Conservation (phyloP, 2,329 filamentous ascomycete species). For the Pleomassaria siparia region DNA sequence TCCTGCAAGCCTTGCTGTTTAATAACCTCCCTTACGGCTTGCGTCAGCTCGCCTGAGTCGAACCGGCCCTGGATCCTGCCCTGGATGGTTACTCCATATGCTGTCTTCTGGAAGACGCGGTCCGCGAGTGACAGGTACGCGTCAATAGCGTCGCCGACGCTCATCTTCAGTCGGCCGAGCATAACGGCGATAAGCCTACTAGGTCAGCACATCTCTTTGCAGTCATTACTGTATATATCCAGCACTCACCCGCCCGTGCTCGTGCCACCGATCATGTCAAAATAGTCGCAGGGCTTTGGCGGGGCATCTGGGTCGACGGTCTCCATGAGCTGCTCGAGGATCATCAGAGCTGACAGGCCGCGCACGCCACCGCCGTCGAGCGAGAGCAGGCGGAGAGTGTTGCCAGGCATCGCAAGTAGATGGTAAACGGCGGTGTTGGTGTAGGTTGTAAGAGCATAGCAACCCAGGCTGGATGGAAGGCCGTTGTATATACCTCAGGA, state of each 20-base stretch:
- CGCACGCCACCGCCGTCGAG: conserved; percentile 20
- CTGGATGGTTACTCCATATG: conserved; percentile 13
- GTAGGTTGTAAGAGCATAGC: too few relatives aligned
- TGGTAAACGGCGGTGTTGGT: too few relatives aligned
- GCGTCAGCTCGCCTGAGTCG: conserved; percentile 18
- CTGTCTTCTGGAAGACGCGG: conserved; percentile 14
- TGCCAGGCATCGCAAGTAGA: conserved; percentile 5
- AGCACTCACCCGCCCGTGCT: conserved; percentile 18
- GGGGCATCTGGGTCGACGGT: conserved; percentile 11
- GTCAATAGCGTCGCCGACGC: conserved; percentile 11
- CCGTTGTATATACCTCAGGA: too few relatives aligned
- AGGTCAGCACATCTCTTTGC: neutral
- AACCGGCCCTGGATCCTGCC: conserved; percentile 20
- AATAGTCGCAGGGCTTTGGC: conserved; percentile 21
- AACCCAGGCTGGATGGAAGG: too few relatives aligned
- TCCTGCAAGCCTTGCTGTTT: conserved; percentile 14
- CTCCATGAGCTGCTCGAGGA: conserved; percentile 19
- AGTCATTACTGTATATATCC: neutral
- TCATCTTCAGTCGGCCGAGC: conserved; percentile 15
- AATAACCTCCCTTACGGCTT: conserved; percentile 14
- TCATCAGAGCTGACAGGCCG: conserved; percentile 17
- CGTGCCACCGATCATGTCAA: conserved; percentile 24
- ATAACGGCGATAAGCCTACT: conserved; percentile 16
- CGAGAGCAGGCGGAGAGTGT: conserved; percentile 9
- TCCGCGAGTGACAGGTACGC: conserved; percentile 14